These are phyloP conservation scores for Megacollybia marginata DNA, from an alignment of 768 basidiomycete species.

Conservation along the genomic window DNA sequence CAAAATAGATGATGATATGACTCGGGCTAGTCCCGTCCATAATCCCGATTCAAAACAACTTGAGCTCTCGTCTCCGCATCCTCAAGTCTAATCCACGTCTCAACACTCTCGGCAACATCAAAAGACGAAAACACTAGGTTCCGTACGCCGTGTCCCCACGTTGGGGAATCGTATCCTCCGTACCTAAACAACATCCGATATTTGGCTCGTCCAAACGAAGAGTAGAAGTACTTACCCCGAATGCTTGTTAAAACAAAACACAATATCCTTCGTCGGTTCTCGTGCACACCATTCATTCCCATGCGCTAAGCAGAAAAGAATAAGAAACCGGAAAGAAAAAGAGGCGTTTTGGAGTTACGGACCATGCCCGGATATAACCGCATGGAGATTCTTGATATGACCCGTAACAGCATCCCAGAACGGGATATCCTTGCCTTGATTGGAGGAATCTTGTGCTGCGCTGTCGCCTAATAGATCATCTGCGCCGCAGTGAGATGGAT, in stretches of 20 bases:
- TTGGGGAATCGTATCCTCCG: background rate
- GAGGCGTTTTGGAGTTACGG: conserved; percentile 7
- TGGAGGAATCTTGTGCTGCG: conserved; percentile 51
- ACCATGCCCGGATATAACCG: conserved; percentile 70
- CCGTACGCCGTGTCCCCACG: background rate
- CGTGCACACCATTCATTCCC: conserved; percentile 25
- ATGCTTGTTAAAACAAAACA: conserved; percentile 24
- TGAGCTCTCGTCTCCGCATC: conserved; percentile 13
- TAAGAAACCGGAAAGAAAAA: conserved; percentile 6
- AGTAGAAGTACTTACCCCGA: conserved; percentile 10
- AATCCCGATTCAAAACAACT: conserved; percentile 6
- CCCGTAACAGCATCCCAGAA: conserved; percentile 59
- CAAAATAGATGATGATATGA: too few species aligned
- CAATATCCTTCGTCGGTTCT: conserved; percentile 11
- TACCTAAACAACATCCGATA: conserved; percentile 24
- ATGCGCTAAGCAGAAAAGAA: background rate
- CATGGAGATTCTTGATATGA: conserved; percentile 59
- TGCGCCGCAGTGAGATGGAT: conserved; percentile 15
- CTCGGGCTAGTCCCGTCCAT: too few species aligned
- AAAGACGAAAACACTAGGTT: background rate
- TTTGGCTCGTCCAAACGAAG: background rate
- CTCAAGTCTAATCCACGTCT: conserved; percentile 18
- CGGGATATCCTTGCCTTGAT: conserved; percentile 38
- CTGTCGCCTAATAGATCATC: conserved; percentile 46
- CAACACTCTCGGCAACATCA: background rate